Percentiles rank a stretch among this genome's conserved stretches.
phyloP scores from a whole-genome alignment of 179 eudicot species.

The Beta lomatogona region DNA sequence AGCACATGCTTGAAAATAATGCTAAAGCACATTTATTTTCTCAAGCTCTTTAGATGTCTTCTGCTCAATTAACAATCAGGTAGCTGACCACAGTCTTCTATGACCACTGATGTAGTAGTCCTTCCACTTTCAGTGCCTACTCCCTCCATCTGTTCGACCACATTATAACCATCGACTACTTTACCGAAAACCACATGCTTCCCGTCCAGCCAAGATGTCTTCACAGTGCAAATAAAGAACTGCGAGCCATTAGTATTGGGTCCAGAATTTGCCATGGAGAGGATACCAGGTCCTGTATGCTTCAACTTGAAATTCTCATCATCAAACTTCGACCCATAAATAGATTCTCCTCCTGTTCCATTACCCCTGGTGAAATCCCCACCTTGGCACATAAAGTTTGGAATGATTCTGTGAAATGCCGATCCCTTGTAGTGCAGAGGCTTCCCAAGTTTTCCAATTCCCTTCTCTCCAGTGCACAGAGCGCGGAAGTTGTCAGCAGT shows the following conservation, averaged over 20 bases:
- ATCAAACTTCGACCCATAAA: slow-evolving; percentile 52
- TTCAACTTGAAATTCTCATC: slow-evolving; percentile 69
- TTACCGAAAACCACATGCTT: slow-evolving; percentile 71
- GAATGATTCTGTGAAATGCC: slow-evolving; percentile 57
- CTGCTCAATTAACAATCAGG: slow-evolving; percentile 35
- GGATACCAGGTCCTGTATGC: slow-evolving; percentile 64
- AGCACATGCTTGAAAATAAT: not conserved
- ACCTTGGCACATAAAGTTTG: slow-evolving; percentile 70
- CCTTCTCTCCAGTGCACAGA: slow-evolving; percentile 73
- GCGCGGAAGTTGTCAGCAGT: slow-evolving; percentile 76
- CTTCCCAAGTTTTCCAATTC: slow-evolving; percentile 54
- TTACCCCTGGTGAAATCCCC: slow-evolving; percentile 69
- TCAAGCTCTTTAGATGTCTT: not conserved
- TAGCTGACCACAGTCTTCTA: slow-evolving; percentile 62
- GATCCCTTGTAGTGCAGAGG: slow-evolving; percentile 74
- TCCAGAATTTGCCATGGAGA: slow-evolving; percentile 74
- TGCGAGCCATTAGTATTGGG: slow-evolving; percentile 67
- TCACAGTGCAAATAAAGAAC: slow-evolving; percentile 58
- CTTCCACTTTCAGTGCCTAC: slow-evolving; percentile 42
- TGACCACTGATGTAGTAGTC: slow-evolving; percentile 41
- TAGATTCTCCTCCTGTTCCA: slow-evolving; percentile 75
- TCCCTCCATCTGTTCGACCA: slow-evolving; percentile 58
- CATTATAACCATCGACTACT: slow-evolving; percentile 65
- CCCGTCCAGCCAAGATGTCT: slow-evolving; percentile 60
- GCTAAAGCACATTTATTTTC: not conserved